These are phyloP conservation scores for Volvariella surrecta DNA, from an alignment of 1,284 basidiomycete genomes.

Conservation along the genomic window DNA sequence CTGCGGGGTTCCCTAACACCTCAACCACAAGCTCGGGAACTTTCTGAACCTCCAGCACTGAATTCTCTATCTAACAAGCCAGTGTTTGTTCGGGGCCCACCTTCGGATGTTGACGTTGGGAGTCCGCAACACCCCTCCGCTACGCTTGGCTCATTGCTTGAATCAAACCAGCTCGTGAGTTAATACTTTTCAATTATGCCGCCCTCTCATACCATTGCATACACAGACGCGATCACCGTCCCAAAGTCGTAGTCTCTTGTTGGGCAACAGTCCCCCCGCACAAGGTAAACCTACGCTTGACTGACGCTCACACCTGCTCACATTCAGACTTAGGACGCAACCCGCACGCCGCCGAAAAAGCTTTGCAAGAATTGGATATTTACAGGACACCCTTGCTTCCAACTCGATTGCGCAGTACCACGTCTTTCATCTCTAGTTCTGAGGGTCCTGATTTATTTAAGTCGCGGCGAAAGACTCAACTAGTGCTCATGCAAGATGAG, in stretches of 20 bases:
- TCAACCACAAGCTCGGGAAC: conserved; percentile 45
- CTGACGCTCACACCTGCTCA: no score
- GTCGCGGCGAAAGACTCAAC: conserved; percentile 40
- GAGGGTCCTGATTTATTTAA: conserved; percentile 57
- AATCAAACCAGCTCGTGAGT: conserved; percentile 47
- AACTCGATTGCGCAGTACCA: conserved; percentile 45
- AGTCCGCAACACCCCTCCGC: conserved; percentile 21
- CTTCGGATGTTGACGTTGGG: conserved; percentile 13
- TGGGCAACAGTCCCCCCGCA: conserved; percentile 36
- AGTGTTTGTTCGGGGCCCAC: conserved; percentile 58
- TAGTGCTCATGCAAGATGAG: conserved; percentile 54
- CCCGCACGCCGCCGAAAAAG: conserved; percentile 61
- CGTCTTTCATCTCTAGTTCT: conserved; percentile 15
- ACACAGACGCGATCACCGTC: not conserved
- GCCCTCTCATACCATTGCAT: no score
- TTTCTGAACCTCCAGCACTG: conserved; percentile 63
- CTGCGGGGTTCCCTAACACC: conserved; percentile 63
- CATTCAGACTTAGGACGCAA: no score
- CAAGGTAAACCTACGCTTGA: conserved; percentile 17
- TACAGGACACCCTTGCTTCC: conserved; percentile 72
- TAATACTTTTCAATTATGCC: no score
- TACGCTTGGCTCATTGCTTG: conserved; percentile 57
- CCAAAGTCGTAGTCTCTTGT: conserved; percentile 33
- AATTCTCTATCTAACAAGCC: conserved; percentile 51
- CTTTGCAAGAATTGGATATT: conserved; percentile 59